These are phyloP conservation scores for Didymella segeticola DNA, from an alignment of 2,329 filamentous ascomycete species.

Conservation along the genomic window DNA sequence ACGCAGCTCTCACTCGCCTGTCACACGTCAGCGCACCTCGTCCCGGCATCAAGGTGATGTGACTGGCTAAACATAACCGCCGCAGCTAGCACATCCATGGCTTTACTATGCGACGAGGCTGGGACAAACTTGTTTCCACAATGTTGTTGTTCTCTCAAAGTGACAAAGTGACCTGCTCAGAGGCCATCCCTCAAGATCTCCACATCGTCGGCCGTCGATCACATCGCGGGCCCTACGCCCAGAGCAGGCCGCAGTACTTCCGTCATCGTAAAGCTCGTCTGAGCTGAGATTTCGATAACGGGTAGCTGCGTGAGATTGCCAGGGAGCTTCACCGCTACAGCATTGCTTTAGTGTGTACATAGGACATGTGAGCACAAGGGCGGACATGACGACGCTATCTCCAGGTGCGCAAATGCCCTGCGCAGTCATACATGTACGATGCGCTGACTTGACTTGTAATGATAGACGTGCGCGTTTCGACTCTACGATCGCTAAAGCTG, in stretches of 20 bases:
- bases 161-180: slow-evolving; percentile 1
- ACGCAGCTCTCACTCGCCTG: slow-evolving; percentile 14
- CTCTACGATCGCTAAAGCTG: slow-evolving; percentile 45
- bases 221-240: slow-evolving; percentile 13
- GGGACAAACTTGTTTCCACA: slow-evolving; percentile 10
- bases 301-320: slow-evolving; percentile 7
- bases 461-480: slow-evolving; percentile 47
- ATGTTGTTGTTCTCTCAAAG: slow-evolving; percentile 6
- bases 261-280: slow-evolving; percentile 6
- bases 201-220: slow-evolving; percentile 14
- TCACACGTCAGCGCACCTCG: slow-evolving; percentile 21
- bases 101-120: slow-evolving; percentile 12
- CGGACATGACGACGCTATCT: slow-evolving; percentile 37
- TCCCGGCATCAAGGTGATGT: slow-evolving; percentile 12
- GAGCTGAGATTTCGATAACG: slow-evolving; percentile 11
- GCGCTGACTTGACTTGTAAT: slow-evolving; percentile 31
- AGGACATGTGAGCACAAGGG: slow-evolving; percentile 18
- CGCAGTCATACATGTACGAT: slow-evolving; percentile 15
- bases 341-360: slow-evolving; percentile 11
- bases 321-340: slow-evolving; percentile 13
- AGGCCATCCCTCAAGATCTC: neutral
- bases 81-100: slow-evolving; percentile 19
- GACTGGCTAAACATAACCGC: slow-evolving; percentile 21
- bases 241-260: slow-evolving; percentile 10
- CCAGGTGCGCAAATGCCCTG: slow-evolving; percentile 26